Base-by-base conservation (phyloP, 2,329 filamentous ascomycete species). In the Trichoderma afroharzianum region DNA sequence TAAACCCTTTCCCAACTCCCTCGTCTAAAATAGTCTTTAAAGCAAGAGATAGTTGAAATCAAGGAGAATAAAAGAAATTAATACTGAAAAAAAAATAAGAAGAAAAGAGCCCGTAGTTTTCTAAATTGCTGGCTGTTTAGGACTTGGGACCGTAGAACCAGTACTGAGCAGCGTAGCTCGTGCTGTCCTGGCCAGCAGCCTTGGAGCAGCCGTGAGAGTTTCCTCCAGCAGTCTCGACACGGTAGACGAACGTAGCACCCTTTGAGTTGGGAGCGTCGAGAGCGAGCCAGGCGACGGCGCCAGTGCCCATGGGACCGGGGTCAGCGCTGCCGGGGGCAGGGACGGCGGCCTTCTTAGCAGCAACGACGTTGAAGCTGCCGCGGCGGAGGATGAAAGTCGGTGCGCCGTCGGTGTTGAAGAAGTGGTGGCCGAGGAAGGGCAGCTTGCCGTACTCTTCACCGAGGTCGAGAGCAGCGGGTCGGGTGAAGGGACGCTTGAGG, bases 391-490 rank as follows among this genome's bases (percentile, higher is more conserved):
- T 83, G 78, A 93, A 93, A 14, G 85, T 88, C 1, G 92, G 91
- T 0, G 82, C 80, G 73, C 85, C 81, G 58, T 77, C 74, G 61
- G 73, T 73, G 79, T 86, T 86, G 84, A 93, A 93, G 85, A 85
- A 92, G 84, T 94, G 92, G 76, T 88, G 85, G 33, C 91, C 92
- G 15, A 90, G 78, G 75, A 86, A 84, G 63, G 81, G 80, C 6
- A 87, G 72, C 2, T 77, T 73, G 67, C 78, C 78, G 6, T 78
- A 71, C 39, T 85, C 39, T 2, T 43, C 76, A 11, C 76, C 73
- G 68, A 89, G 79, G 67, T 81, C 75, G 3, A 82, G 79, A 26
- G 81, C 77, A 2, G 80, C 79, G 32, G 81, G 78, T 26, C 80
- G 74, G 57, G 81, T 80, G 74, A 87, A 87, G 3, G 87, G 85